phyloP scores from a whole-genome alignment of 2,329 filamentous ascomycete species.

The Berkeleyomyces rouxiae region DNA sequence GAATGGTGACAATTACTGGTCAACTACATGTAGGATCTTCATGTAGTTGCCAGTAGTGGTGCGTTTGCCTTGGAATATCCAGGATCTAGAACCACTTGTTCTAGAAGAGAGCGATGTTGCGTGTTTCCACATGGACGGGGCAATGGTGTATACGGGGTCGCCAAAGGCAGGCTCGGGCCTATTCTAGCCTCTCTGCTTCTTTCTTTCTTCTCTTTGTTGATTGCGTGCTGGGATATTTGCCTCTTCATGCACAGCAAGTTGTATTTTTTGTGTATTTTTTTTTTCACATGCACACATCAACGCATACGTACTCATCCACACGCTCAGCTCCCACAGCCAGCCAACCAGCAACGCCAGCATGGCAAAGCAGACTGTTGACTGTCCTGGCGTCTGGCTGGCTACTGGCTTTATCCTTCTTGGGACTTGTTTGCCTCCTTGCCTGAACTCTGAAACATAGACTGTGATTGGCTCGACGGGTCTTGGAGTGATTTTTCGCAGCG shows the following conservation, averaged over 20 bases:
- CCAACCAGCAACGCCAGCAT: not conserved
- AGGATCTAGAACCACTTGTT: not conserved
- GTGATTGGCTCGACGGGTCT: not conserved
- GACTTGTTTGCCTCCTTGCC: not conserved
- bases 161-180: not conserved
- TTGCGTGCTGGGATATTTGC: not conserved
- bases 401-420: not conserved
- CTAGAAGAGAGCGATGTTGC: not conserved
- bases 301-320: not conserved
- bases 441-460: not conserved
- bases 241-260: not conserved
- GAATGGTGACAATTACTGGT: too few relatives aligned
- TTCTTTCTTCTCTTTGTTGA: not conserved
- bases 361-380: not conserved
- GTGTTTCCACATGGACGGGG: not conserved
- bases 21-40: too few relatives aligned
- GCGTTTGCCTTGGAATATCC: too few relatives aligned
- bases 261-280: not conserved
- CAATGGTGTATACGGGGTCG: not conserved
- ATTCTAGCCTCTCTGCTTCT: not conserved
- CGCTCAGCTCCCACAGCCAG: not conserved
- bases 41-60: too few relatives aligned
- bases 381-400: not conserved
- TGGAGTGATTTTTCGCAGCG: not conserved
- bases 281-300: not conserved